phyloP scores from a whole-genome alignment of 495 filamentous ascomycete genomes.

The Neurospora cerealis region DNA sequence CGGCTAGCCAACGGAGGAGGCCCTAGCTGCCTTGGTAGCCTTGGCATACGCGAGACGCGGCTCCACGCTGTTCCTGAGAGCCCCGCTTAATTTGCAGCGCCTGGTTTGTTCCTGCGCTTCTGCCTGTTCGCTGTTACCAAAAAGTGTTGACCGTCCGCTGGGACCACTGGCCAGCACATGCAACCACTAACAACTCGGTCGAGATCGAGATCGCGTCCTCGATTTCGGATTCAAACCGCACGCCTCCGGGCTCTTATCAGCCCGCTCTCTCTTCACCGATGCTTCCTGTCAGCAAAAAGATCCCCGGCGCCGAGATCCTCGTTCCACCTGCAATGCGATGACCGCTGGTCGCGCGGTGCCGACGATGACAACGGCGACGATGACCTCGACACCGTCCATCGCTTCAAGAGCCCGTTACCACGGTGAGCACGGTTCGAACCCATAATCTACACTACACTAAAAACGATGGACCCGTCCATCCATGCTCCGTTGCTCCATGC shows the following conservation, averaged over 20 bases:
- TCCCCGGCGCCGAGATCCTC: not conserved
- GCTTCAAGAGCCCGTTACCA: not conserved
- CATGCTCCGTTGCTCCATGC: not conserved
- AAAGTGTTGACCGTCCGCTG: not conserved
- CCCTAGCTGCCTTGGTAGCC: not conserved
- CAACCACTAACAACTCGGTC: not conserved
- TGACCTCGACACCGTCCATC: not conserved
- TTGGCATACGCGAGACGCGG: not conserved
- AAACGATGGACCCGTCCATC: not conserved
- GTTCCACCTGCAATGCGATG: not conserved
- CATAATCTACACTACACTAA: not conserved
- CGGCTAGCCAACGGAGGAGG: not conserved
- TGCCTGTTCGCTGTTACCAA: not conserved
- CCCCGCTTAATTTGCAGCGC: not conserved
- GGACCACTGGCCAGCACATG: not conserved
- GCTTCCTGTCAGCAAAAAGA: not conserved
- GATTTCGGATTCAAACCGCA: not conserved
- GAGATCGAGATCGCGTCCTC: not conserved
- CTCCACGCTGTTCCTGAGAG: not conserved
- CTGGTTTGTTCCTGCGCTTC: not conserved
- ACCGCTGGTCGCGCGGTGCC: not conserved
- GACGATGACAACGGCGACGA: not conserved
- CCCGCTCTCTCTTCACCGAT: not conserved
- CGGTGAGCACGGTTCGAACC: not conserved
- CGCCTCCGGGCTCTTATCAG: not conserved